Evolutionary conservation across 2,329 filamentous ascomycete species (phyloP).

Genomic region (Botryosphaeria agaves): DNA sequence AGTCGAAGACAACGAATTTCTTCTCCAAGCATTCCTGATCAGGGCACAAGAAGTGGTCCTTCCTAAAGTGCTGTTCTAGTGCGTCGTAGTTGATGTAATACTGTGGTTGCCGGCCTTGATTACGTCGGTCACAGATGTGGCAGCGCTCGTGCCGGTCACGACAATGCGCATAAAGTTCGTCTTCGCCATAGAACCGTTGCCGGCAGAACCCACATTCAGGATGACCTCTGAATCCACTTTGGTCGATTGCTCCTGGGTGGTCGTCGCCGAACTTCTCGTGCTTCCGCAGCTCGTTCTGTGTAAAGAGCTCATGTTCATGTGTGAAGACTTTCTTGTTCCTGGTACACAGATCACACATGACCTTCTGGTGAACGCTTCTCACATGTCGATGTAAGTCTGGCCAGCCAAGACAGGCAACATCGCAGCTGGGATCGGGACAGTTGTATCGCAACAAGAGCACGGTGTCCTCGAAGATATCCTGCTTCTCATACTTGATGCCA

Average conservation of each 20-base stretch:
- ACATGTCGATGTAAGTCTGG: slow-evolving; percentile 70
- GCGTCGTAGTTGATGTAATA: slow-evolving; percentile 85
- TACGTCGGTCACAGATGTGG: slow-evolving; percentile 71
- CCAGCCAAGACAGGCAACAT: slow-evolving; percentile 71
- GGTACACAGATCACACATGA: slow-evolving; percentile 81
- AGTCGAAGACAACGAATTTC: slow-evolving; percentile 94
- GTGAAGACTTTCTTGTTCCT: slow-evolving; percentile 97
- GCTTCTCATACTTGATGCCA: slow-evolving; percentile 78
- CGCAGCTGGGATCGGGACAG: slow-evolving; percentile 71
- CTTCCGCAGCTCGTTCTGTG: slow-evolving; percentile 58
- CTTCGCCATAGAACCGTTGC: slow-evolving; percentile 84
- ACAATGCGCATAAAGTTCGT: slow-evolving; percentile 88
- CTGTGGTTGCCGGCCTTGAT: slow-evolving; percentile 51
- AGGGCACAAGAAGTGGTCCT: slow-evolving; percentile 71
- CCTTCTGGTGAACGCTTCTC: slow-evolving; percentile 62
- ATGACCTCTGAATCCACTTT: slow-evolving; percentile 92
- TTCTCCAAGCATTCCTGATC: slow-evolving; percentile 86
- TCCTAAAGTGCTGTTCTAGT: slow-evolving; percentile 71
- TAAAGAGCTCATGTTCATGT: slow-evolving; percentile 90
- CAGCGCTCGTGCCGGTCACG: slow-evolving; percentile 88
- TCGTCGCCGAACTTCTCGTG: slow-evolving; percentile 90
- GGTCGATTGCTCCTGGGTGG: slow-evolving; percentile 71
- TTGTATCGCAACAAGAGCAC: slow-evolving; percentile 82
- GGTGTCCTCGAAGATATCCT: slow-evolving; percentile 82
- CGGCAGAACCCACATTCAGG: slow-evolving; percentile 88